These are phyloP conservation scores for Coprinopsis sp. DNA, from an alignment of 768 basidiomycete genomes.

Conservation along the genomic window DNA sequence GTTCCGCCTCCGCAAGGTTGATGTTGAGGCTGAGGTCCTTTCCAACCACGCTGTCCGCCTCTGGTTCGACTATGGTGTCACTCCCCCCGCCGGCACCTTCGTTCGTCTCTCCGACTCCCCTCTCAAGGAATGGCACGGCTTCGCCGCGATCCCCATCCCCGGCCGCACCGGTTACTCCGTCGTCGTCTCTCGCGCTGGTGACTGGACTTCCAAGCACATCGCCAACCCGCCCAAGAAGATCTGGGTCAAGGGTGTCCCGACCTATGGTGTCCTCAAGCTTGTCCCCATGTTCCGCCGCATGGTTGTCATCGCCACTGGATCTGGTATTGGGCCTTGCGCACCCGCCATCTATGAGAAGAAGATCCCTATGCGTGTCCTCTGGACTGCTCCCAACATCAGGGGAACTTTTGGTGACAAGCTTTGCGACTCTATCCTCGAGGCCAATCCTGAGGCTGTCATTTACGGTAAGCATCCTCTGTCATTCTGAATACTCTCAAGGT, in stretches of 20 bases:
- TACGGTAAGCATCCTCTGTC: slow-evolving; percentile 17
- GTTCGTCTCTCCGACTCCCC: slow-evolving; percentile 29
- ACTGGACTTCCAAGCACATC: slow-evolving; percentile 51
- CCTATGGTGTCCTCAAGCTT: slow-evolving; percentile 46
- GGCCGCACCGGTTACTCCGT: slow-evolving; percentile 42
- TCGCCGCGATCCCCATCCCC: slow-evolving; percentile 39
- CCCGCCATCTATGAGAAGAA: slow-evolving; percentile 31
- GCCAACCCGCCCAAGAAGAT: slow-evolving; percentile 44
- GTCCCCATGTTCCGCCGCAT: slow-evolving; percentile 46
- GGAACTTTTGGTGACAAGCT: slow-evolving; percentile 38
- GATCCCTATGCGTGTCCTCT: slow-evolving; percentile 34
- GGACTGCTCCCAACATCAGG: slow-evolving; percentile 38
- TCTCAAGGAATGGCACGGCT: slow-evolving; percentile 47
- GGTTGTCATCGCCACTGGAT: slow-evolving; percentile 51
- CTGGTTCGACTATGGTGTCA: slow-evolving; percentile 43
- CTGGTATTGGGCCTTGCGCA: slow-evolving; percentile 46
- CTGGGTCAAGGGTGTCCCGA: slow-evolving; percentile 52
- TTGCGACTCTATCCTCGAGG: slow-evolving; percentile 33
- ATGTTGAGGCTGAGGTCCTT: slow-evolving; percentile 45
- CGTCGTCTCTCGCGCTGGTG: slow-evolving; percentile 51
- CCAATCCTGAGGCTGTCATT: slow-evolving; percentile 35
- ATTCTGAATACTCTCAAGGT: background rate
- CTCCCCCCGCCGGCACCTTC: slow-evolving; percentile 13
- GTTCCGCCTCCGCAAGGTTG: slow-evolving; percentile 43
- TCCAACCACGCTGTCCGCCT: slow-evolving; percentile 52